Base-by-base conservation (phyloP, 1,139 yeast species). In the Suhomyces kunorum region DNA sequence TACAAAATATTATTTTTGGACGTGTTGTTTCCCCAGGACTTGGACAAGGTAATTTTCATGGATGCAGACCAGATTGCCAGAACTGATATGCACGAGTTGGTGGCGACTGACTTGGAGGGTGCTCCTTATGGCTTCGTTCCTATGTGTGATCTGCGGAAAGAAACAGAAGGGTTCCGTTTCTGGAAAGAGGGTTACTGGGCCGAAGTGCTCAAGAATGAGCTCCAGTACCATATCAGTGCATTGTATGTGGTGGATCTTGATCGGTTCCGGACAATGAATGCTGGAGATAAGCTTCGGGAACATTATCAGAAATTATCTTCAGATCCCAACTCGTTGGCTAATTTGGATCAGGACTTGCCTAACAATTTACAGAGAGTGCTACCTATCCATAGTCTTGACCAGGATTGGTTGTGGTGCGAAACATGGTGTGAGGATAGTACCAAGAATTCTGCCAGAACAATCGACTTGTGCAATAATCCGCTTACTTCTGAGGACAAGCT, bases 141-240 rank as follows among this genome's bases (percentile, higher is more conserved):
- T 13, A 87, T 87, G 95, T 80, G 96, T 50, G 95, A 87, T 40
- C 81, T 90, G 1, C 70, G 92, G 37, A 61, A 66, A 22, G 95
- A 86, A 50, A 86, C 84, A 83, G 90, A 84, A 53, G 96, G 94
- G 0, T 85, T 75, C 58, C 68, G 95, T 42, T 92, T 92, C 64
- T 92, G 98, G 98, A 84, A 88, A 54, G 78, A 80, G 47, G 98
- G 98, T 0, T 92, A 88, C 59, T 92, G 98, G 98, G 66, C 78
- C 42, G 71, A 72, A 4, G 76, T 78, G 20, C 65, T 90, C 31
- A 74, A 76, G 25, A 81, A 77, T 25, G 76, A 78, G 20, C 63
- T 68, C 29, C 75, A 75, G 46, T 92, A 92, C 56, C 96, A 88
- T 59, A 87, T 88, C 47, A 83, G 95, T 60, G 95, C 96, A 0